phyloP scores from a whole-genome alignment of 148 eudicot species.

The Tetragonia tetragonoides region DNA sequence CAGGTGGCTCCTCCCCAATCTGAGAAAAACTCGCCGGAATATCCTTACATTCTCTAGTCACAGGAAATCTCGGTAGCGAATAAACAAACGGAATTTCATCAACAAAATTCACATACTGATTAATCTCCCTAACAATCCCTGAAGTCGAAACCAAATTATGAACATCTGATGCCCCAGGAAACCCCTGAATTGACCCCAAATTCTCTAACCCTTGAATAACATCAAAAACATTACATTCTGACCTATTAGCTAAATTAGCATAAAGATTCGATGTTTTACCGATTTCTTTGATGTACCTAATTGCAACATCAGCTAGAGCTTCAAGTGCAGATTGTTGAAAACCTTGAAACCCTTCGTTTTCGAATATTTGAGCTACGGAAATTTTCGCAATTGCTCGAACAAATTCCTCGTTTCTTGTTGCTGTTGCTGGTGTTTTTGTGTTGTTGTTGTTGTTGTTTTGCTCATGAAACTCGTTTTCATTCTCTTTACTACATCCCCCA shows the following conservation, averaged over 20 bases:
- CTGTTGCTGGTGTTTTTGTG: conserved; percentile 16
- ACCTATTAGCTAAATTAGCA: conserved; percentile 60
- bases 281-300: conserved; percentile 48
- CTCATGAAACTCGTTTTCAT: conserved; percentile 17
- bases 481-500: conserved; percentile 7
- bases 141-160: conserved; percentile 45
- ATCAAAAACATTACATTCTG: conserved; percentile 67
- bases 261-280: conserved; percentile 48
- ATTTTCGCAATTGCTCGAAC: conserved; percentile 50
- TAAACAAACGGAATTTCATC: conserved; percentile 63
- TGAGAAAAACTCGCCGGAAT: conserved; percentile 38
- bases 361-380: conserved; percentile 73
- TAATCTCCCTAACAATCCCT: conserved; percentile 50
- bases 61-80: conserved; percentile 54
- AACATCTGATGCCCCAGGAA: conserved; percentile 60
- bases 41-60: conserved; percentile 31
- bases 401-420: conserved; percentile 43
- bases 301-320: conserved; percentile 53
- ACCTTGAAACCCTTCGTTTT: conserved; percentile 63
- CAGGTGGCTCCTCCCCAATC: conserved; percentile 38
- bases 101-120: conserved; percentile 39
- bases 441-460: conserved; percentile 5
- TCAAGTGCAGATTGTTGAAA: conserved; percentile 61
- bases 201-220: conserved; percentile 71
- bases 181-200: conserved; percentile 60